These are phyloP conservation scores for Arthrobotrys pseudoclavata DNA, from an alignment of 2,329 filamentous ascomycete genomes.

Conservation along the genomic window DNA sequence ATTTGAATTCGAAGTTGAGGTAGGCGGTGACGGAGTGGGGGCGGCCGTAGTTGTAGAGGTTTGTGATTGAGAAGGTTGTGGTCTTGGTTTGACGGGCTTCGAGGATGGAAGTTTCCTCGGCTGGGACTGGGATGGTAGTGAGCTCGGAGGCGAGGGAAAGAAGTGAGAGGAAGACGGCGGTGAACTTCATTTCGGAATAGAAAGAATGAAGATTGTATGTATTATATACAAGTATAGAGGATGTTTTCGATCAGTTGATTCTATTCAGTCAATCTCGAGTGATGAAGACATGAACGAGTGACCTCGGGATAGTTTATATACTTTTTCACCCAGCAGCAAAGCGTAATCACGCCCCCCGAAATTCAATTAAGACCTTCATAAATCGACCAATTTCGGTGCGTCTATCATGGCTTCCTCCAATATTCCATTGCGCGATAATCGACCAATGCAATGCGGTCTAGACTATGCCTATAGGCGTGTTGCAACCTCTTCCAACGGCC, in stretches of 20 bases:
- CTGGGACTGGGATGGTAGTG: constrained; percentile 4
- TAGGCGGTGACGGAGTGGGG: constrained; percentile 4
- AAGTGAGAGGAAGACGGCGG: constrained; percentile 22
- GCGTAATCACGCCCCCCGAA: too few species aligned
- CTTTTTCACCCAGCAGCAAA: not conserved
- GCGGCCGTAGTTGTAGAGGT: constrained; percentile 28
- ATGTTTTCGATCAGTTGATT: not conserved
- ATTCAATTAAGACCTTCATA: not conserved
- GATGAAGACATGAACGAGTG: not conserved
- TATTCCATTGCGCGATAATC: constrained; percentile 1
- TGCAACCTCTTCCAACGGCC: not conserved
- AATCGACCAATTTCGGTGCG: not conserved
- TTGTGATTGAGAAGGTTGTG: constrained; percentile 6
- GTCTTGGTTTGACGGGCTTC: not conserved
- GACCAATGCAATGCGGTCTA: not conserved
- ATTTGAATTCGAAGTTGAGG: constrained; percentile 6
- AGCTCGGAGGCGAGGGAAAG: constrained; percentile 22
- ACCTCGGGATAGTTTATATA: not conserved
- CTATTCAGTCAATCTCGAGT: constrained; percentile 1
- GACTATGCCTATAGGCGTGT: not conserved
- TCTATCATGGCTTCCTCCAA: not conserved
- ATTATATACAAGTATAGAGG: not conserved
- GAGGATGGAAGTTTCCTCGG: not conserved
- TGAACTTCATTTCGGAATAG: constrained; percentile 28
- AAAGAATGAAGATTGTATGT: not conserved